Evolutionary conservation across 1,284 basidiomycete genomes (phyloP), one percentile per base, ranked within the genome.

Genomic region (Cystobasidium sp.): DNA sequence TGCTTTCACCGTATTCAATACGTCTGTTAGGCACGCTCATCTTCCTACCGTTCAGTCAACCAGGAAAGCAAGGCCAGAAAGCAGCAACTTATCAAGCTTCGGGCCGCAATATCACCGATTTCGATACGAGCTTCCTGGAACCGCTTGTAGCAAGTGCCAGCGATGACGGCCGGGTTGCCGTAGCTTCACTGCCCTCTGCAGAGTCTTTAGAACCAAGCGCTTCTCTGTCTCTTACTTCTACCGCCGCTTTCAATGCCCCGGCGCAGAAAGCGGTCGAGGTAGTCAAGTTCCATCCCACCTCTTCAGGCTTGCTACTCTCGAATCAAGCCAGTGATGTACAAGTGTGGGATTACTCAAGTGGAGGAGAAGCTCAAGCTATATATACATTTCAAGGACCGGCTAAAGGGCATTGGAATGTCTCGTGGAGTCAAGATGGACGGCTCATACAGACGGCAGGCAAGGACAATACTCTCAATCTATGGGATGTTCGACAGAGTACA

Each of bases 271-370:
- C 81, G 2, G 77, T 83, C 46, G 82, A 82, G 37, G 78, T 77
- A 56, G 56, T 84, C 47, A 43, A 79, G 1, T 79, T 84, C 22
- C 84, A 85, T 71, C 83, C 84, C 0, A 83, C 83, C 1, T 82
- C 82, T 0, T 79, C 82, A 0, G 76, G 78, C 5, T 67, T 85
- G 22, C 76, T 83, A 7, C 80, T 83, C 31, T 78, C 78, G 0
- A 78, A 79, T 0, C 75, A 78, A 8, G 59, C 77, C 0, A 43
- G 68, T 1, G 75, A 80, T 0, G 65, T 81, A 3, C 70, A 79
- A 9, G 78, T 85, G 56, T 84, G 81, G 76, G 81, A 84, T 75
- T 67, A 82, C 6, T 68, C 78, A 3, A 61, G 75, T 14, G 41
- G 58, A n/a, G 22, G 74, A 1, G 22, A 76, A 3, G 20, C 66